Evolutionary conservation across 176 grass and related monocot genomes (phyloP), one percentile per base, ranked within the genome.

Genomic region (Ampelocalamus luodianensis): DNA sequence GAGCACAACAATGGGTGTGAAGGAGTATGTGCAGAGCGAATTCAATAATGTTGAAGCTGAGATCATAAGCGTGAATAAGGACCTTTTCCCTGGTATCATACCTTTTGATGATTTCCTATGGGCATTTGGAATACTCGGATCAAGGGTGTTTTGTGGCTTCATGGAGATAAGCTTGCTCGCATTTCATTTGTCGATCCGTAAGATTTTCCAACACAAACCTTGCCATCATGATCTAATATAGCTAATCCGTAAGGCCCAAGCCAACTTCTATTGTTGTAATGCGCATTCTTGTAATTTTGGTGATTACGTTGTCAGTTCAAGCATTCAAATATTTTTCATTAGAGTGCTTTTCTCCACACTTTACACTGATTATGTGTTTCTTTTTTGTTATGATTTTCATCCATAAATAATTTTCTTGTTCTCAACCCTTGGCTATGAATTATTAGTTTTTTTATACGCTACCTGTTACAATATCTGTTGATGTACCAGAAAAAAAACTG

Each of bases 81-180:
- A 98, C 40, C 89, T 98, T 54, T 98, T 95, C 85, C 83, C 88
- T 45, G 83, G 73, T 71, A 79, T 72, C 29, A 80, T 95, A 87
- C 89, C 89, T 46, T 94, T 39, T 32, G 79, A 84, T 79, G 91
- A 98, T 90, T 95, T 98, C 86, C 78, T 95, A 15, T 98, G 93
- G 96, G 90, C 91, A 27, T 98, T 98, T n/a, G 93, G 93, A 62
- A 80, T 98, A 73, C 93, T 98, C 65, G 92, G 93, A 87, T 98
- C 96, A 71, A 93, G 93, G 71, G 93, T 92, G 65, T 98, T 98
- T 90, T 68, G 37, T 88, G 71, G 46, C 86, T 91, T 34, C 93
- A 91, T 67, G 96, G 93, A 36, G 93, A 95, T 71, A 95, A 98
- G 49, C 93, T 95, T 92, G 89, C 88, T 37, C 93, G 95, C 23